Percentiles rank a stretch among this genome's conserved stretches.
phyloP scores from a whole-genome alignment of 371 early-diverging fungal genomes.

The Mucor velutinosus region DNA sequence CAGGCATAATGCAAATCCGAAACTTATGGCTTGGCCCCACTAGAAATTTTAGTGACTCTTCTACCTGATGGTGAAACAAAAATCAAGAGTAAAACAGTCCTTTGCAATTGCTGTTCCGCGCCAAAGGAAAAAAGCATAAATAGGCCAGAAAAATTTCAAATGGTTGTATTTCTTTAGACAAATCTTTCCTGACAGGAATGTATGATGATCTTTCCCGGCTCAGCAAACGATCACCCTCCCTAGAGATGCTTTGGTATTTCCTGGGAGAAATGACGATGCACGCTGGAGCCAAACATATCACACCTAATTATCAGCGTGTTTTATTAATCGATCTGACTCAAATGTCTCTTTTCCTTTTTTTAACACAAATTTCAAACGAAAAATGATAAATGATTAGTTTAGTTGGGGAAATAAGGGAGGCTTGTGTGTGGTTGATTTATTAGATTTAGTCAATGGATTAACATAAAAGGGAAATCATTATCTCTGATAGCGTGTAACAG shows the following conservation, averaged over 20 bases:
- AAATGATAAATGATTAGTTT: background rate
- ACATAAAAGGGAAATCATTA: background rate
- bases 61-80: background rate
- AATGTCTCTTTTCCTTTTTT: constrained; percentile 6
- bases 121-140: constrained; percentile 10
- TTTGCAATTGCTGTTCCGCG: background rate
- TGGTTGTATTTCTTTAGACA: constrained; percentile 26
- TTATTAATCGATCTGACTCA: constrained; percentile 29
- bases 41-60: background rate
- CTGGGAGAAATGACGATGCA: constrained; percentile 28
- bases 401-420: background rate
- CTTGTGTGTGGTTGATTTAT: background rate
- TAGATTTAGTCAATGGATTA: background rate
- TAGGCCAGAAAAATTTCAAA: constrained; percentile 3
- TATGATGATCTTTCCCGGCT: constrained; percentile 30
- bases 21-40: background rate
- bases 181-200: constrained; percentile 34
- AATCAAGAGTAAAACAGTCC: background rate
- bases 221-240: constrained; percentile 28
- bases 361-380: constrained; percentile 4
- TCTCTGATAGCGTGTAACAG: background rate
- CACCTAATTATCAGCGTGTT: constrained; percentile 29
- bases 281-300: constrained; percentile 27
- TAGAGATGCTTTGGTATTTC: constrained; percentile 11
- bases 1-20: background rate